A percentile compares a stretch with the other conserved stretches of the same genome.
phyloP scores from a whole-genome alignment of 2,329 filamentous ascomycete genomes.

The Claviceps capensis region DNA sequence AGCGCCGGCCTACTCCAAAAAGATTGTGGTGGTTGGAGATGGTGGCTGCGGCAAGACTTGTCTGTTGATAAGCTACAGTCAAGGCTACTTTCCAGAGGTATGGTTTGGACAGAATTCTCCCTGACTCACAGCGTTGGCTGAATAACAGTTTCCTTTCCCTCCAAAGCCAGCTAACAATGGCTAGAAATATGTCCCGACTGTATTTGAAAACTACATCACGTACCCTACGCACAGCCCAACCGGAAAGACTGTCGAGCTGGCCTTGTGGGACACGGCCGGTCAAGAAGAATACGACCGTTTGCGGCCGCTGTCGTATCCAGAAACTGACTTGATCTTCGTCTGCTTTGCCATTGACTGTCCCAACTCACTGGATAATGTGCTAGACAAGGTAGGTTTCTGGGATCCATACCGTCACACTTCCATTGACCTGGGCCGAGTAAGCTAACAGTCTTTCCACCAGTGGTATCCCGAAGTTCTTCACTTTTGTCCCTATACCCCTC shows the following conservation, averaged over 20 bases:
- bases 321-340: conserved; percentile 95
- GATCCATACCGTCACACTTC: background rate
- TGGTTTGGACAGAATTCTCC: conserved; percentile 11
- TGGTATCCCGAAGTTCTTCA: conserved; percentile 99
- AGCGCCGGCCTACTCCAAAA: conserved; percentile 90
- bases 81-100: conserved; percentile 98
- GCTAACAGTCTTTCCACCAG: conserved; percentile 29
- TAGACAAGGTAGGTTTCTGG: conserved; percentile 68
- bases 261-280: conserved; percentile 95
- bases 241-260: conserved; percentile 91
- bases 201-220: conserved; percentile 99
- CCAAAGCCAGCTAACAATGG: background rate
- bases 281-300: conserved; percentile 98
- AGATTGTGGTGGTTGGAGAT: conserved; percentile 96
- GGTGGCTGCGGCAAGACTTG: conserved; percentile 98
- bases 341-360: conserved; percentile 99
- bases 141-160: too few species aligned
- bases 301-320: conserved; percentile 89
- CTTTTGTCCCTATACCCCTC: conserved; percentile 93
- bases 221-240: conserved; percentile 78
- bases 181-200: conserved; percentile 98
- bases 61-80: conserved; percentile 94
- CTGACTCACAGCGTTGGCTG: too few species aligned
- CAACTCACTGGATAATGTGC: conserved; percentile 93
- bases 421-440: background rate